Base-by-base conservation (phyloP, 164 flowering plant species). In the Sextonia rubra region DNA sequence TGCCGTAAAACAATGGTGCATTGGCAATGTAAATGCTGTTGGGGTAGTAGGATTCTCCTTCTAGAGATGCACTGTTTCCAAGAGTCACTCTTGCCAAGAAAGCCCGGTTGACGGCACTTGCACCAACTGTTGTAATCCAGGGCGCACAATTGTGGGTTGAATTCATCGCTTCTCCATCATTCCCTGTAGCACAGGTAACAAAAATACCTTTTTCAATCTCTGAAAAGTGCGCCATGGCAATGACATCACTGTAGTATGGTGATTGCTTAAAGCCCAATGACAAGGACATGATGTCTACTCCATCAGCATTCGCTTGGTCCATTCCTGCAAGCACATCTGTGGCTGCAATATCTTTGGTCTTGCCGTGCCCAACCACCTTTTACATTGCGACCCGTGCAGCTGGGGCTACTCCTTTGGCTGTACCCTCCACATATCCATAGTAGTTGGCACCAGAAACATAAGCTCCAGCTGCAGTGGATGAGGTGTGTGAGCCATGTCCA, bases 291-390 rank as follows among this genome's bases (percentile, higher is more conserved):
- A 88, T 24, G 56, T 83, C 86, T 0, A 89, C 90, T 0, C 88
- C 88, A 58, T 88, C 91, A 0, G 26, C 73, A 7, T 85, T 81
- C 12, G 90, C 91, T n/a, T 85, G 85, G 64, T 88, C 91, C 20
- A 88, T 83, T 1, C 81, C 89, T 1, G 88, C 91, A 7, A 8
- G 44, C 44, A 37, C 44, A 32, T 32, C 11, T 37, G 44, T 37
- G 5, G 44, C 44, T 37, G 44, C 44, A 37, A 37, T 7, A 37
- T 37, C 44, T 37, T 37, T 2, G 0, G 11, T 37, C 44, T 37
- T 9, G 8, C 9, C 11, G 11, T 37, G 44, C 1, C 8, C 6
- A 37, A 37, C 44, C 44, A 37, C 44, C 2, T 37, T 37, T 8
- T 37, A 37, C 44, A 37, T 37, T 8, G 44, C 44, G 44, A 7